Evolutionary conservation across 257 asterid species (phyloP), one percentile per base, ranked within the genome.

Genomic region (Capsicum rhomboideum): DNA sequence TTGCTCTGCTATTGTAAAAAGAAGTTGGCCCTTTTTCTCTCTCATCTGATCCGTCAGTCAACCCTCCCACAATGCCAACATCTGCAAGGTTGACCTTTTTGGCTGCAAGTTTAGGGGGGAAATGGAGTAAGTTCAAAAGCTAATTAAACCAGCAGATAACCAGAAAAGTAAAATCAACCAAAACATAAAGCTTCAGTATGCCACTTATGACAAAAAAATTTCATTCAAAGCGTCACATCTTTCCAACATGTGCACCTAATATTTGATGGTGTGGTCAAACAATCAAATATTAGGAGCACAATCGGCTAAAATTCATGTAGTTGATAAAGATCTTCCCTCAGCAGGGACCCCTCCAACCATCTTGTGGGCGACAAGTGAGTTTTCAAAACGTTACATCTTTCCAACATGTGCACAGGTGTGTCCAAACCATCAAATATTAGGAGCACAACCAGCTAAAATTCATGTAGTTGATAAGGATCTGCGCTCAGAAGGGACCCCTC

Each of bases 31-130:
- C 98, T 88, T 89, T 90, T 59, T 91, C 92, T 86, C 89, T 93
- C 83, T 91, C 96, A 54, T 91, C 95, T 10, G 88, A 85, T 53
- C 91, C 93, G 78, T 87, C 95, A 17, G 79, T 87, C 85, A 92
- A 85, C 66, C 97, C 94, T 34, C 98, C 97, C 28, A 93, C 91
- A 10, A 92, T 88, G 59, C 99, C 99, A 31, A 94, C 93, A 88
- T 90, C 97, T 58, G 99, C 88, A 83, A 95, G 93, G 92, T 91
- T 91, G 26, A 90, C 95, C 90, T 94, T 94, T 88, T 92, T 93
- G 82, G 99, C 98, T 94, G 98, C 90, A 69, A 61, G 79, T 55
- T 88, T 8, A 29, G 28, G 82, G 18, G 81, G 46, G 10, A 26
- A 49, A 16, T 28, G 17, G 64, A 50, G 28, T 9, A 26, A 50